Conservation (phyloP, 257 asterid genomes). For the Linaria vulgaris region DNA sequence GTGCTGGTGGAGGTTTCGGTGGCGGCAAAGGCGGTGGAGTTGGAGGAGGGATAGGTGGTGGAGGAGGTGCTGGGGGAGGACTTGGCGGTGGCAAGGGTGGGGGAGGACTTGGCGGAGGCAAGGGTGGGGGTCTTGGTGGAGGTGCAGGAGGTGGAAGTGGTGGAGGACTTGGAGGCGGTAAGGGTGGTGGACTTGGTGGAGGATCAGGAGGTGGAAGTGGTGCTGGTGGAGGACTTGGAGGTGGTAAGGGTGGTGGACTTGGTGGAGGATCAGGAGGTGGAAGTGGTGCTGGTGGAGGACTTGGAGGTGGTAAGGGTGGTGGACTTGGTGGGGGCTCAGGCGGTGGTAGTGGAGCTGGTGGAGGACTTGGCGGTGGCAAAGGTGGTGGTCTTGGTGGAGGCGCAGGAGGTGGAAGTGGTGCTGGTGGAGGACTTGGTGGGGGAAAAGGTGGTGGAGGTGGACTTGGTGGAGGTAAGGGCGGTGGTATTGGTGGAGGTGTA, state of each 20-base stretch:
- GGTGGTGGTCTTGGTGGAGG: no score
- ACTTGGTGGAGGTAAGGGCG: neutral
- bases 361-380: conserved; percentile 12
- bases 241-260: conserved; percentile 8
- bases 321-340: conserved; percentile 18
- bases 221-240: conserved; percentile 16
- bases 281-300: conserved; percentile 21
- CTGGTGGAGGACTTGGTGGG: neutral
- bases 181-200: conserved; percentile 18
- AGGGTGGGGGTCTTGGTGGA: neutral
- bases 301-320: conserved; percentile 20
- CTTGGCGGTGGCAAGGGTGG: neutral
- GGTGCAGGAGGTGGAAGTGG: conserved; percentile 3
- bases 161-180: conserved; percentile 18
- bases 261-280: conserved; percentile 16
- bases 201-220: conserved; percentile 21
- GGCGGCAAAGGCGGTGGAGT: neutral
- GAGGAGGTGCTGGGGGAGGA: neutral
- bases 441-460: conserved; percentile 14
- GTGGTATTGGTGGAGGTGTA: conserved; percentile 5
- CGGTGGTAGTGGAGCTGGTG: conserved; percentile 23
- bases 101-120: neutral
- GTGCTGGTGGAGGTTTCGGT: conserved; percentile 17
- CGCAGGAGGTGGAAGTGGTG: conserved; percentile 1
- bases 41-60: neutral